These are phyloP conservation scores for Aspergillus bridgeri DNA, from an alignment of 495 filamentous ascomycete species.

Conservation along the genomic window DNA sequence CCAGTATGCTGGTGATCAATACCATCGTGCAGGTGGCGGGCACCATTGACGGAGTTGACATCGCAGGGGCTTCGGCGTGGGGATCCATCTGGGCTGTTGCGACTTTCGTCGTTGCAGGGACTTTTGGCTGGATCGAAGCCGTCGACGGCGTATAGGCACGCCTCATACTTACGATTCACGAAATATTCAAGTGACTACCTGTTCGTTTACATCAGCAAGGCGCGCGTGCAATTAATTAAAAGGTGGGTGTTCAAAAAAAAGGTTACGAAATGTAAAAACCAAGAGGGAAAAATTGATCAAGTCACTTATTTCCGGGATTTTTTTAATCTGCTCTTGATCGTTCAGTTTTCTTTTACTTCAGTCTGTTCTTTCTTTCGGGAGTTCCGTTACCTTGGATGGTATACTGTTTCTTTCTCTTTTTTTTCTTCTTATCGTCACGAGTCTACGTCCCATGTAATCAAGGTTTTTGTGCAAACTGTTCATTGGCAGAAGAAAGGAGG, in stretches of 20 bases:
- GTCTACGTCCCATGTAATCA: not conserved
- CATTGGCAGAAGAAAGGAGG: not conserved
- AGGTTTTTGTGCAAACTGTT: not conserved
- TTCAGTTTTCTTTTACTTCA: not conserved
- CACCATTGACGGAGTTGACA: conserved; percentile 63
- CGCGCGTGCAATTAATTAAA: not conserved
- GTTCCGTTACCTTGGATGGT: not conserved
- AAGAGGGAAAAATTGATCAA: not conserved
- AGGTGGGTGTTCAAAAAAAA: not conserved
- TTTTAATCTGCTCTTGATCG: not conserved
- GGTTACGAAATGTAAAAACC: not conserved
- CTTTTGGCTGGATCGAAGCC: conserved; percentile 58
- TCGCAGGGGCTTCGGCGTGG: conserved; percentile 64
- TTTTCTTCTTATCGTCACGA: conserved; percentile 1
- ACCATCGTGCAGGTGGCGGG: conserved; percentile 62
- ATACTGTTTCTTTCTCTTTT: not conserved
- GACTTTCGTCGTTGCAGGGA: conserved; percentile 53
- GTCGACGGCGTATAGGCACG: conserved; percentile 41
- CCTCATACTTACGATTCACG: not conserved
- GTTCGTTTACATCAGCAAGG: not conserved
- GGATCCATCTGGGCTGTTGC: conserved; percentile 67
- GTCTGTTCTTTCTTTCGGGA: not conserved
- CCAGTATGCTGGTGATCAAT: conserved; percentile 52
- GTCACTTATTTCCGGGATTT: conserved; percentile 1
- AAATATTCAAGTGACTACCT: not conserved